Evolutionary conservation across 495 filamentous ascomycete genomes (phyloP).

Genomic region (Neurospora hispaniola): DNA sequence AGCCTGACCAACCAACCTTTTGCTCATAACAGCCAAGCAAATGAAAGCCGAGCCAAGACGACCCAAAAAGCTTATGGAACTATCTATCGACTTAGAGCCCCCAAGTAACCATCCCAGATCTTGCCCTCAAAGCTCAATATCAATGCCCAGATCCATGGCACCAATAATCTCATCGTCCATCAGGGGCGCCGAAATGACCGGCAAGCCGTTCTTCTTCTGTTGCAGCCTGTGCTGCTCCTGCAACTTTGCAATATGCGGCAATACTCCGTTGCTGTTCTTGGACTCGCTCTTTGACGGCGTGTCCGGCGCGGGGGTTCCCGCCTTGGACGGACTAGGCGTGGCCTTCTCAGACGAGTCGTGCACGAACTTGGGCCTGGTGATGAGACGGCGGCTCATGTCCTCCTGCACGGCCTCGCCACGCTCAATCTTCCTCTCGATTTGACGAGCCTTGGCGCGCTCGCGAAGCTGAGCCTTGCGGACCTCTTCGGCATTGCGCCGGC

Average conservation of each 20-base stretch:
- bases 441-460: slow-evolving; percentile 57
- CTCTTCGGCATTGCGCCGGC: slow-evolving; percentile 65
- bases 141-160: slow-evolving; percentile 69
- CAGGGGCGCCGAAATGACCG: slow-evolving; percentile 57
- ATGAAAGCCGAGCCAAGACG: background rate
- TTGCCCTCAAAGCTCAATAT: slow-evolving; percentile 50
- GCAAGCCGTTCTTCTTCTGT: slow-evolving; percentile 45
- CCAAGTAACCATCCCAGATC: background rate
- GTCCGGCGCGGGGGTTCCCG: background rate
- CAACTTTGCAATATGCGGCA: slow-evolving; percentile 39
- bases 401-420: slow-evolving; percentile 38
- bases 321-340: background rate
- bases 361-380: slow-evolving; percentile 50
- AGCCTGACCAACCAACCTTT: background rate
- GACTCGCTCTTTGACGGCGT: background rate
- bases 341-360: slow-evolving; percentile 34
- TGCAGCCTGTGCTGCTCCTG: slow-evolving; percentile 45
- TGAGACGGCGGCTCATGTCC: slow-evolving; percentile 52
- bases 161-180: slow-evolving; percentile 82
- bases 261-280: slow-evolving; percentile 5
- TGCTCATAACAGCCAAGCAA: background rate
- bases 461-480: slow-evolving; percentile 76
- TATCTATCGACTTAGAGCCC: background rate
- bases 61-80: background rate
- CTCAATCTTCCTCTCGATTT: slow-evolving; percentile 40